Evolutionary conservation across 2,329 filamentous ascomycete genomes (phyloP).

Genomic region (Neurospora crassa): DNA sequence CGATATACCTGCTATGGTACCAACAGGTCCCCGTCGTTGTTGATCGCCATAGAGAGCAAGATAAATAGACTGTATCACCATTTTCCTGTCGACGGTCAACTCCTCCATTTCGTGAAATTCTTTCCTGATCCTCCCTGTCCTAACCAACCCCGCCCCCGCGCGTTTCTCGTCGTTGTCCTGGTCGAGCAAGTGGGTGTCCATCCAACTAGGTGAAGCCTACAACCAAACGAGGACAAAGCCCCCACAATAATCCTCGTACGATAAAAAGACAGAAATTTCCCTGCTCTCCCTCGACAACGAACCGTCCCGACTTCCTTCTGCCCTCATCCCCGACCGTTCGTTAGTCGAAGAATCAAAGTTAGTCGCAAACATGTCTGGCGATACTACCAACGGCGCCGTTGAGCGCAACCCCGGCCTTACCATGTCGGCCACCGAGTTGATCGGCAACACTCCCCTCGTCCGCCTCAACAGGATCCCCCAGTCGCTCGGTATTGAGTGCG

Average conservation of each 20-base stretch:
- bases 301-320: neutral
- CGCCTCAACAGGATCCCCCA: slow-evolving; percentile 88
- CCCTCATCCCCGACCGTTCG: neutral
- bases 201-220: neutral
- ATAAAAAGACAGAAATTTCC: neutral
- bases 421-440: slow-evolving; percentile 67
- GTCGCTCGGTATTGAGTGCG: slow-evolving; percentile 78
- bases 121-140: neutral
- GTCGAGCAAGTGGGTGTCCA: neutral
- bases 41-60: neutral
- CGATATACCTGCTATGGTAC: neutral
- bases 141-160: neutral
- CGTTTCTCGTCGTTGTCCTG: neutral
- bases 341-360: neutral
- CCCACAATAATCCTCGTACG: neutral
- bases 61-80: neutral
- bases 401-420: slow-evolving; percentile 16
- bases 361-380: neutral
- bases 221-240: neutral
- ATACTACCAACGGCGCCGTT: neutral
- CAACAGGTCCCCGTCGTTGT: neutral
- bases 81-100: neutral
- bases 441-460: slow-evolving; percentile 93
- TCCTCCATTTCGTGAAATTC: neutral
- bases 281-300: neutral